phyloP scores from a whole-genome alignment of 805 yeast species.

The Myxozyma neglecta region DNA sequence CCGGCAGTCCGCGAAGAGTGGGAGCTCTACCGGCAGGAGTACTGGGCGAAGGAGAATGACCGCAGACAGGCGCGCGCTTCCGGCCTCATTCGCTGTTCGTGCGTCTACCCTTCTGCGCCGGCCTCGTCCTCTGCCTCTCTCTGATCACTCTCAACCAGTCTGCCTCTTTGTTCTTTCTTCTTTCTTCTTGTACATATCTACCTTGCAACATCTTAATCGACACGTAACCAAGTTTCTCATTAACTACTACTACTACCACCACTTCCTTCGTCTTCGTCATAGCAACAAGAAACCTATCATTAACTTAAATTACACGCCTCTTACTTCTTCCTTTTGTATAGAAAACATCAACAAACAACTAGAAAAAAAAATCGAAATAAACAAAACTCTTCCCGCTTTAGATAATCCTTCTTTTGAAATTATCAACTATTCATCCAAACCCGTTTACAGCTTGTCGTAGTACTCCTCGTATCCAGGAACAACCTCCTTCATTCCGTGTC shows the following conservation, averaged over 20 bases:
- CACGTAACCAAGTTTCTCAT: slow-evolving; percentile 2
- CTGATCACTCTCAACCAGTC: no score
- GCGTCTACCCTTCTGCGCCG: slow-evolving; percentile 1
- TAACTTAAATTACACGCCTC: not conserved
- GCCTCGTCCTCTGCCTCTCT: not conserved
- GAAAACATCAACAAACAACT: not conserved
- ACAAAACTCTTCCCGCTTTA: not conserved
- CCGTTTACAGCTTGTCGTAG: slow-evolving; percentile 57
- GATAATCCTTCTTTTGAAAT: no score
- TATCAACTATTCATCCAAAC: no score
- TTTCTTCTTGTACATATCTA: not conserved
- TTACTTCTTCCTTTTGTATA: not conserved
- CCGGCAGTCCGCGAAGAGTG: slow-evolving; percentile 87
- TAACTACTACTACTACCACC: not conserved
- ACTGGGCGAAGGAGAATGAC: slow-evolving; percentile 80
- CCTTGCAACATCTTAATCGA: not conserved
- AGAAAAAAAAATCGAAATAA: not conserved
- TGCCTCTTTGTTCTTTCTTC: no score
- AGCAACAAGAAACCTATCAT: not conserved
- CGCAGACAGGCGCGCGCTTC: slow-evolving; percentile 26
- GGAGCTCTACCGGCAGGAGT: slow-evolving; percentile 91
- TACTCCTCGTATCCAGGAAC: slow-evolving; percentile 99
- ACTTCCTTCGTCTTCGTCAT: not conserved
- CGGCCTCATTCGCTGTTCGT: slow-evolving; percentile 24
- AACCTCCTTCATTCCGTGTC: slow-evolving; percentile 94